These are phyloP conservation scores for Sarocladium brachiariae DNA, from an alignment of 2,329 filamentous ascomycete species.

Conservation along the genomic window DNA sequence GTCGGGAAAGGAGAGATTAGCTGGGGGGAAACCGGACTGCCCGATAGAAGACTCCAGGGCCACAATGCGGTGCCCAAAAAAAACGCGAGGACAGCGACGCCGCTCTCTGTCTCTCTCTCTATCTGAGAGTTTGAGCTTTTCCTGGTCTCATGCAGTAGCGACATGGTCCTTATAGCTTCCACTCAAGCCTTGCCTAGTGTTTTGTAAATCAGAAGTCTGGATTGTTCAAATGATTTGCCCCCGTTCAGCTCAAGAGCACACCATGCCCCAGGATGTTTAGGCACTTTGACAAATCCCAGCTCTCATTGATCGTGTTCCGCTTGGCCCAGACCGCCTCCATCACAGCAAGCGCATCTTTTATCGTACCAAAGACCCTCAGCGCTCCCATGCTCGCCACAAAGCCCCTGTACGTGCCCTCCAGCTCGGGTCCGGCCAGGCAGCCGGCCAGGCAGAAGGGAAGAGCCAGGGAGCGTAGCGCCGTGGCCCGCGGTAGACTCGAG, in stretches of 20 bases:
- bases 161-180: no score
- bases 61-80: no score
- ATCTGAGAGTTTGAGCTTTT: no score
- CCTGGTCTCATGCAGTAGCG: no score
- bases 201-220: no score
- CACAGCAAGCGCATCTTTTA: slow-evolving; percentile 34
- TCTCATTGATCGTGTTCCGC: slow-evolving; percentile 31
- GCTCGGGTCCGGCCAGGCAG: slow-evolving; percentile 30
- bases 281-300: slow-evolving; percentile 38
- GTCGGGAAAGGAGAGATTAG: no score
- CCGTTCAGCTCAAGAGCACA: slow-evolving; percentile 23
- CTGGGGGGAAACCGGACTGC: no score
- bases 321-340: slow-evolving; percentile 41
- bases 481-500: slow-evolving; percentile 21
- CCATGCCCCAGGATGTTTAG: slow-evolving; percentile 33
- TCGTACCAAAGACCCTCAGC: slow-evolving; percentile 37
- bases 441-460: slow-evolving; percentile 37
- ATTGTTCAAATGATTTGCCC: background rate
- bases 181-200: background rate
- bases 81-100: no score
- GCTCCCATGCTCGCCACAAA: slow-evolving; percentile 35
- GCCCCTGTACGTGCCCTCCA: slow-evolving; percentile 35
- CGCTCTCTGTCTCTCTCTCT: no score
- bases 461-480: slow-evolving; percentile 28
- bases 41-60: no score